Evolutionary conservation across 2,329 filamentous ascomycete genomes (phyloP).

Genomic region (Colletotrichum horii): DNA sequence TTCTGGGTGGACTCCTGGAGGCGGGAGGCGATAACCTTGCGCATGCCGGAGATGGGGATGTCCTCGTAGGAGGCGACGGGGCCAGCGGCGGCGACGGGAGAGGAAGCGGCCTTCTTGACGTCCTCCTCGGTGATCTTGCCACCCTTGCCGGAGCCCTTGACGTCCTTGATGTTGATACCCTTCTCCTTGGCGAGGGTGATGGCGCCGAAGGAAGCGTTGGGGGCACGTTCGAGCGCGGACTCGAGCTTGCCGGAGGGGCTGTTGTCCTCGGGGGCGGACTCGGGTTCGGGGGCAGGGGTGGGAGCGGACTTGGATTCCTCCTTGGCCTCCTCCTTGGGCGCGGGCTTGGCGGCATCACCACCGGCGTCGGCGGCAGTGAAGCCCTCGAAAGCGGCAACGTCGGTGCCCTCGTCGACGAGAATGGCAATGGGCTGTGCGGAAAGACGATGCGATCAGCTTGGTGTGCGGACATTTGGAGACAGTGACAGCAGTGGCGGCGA

Average conservation of each 20-base stretch:
- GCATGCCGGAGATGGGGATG: conserved; percentile 86
- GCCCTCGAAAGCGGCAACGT: conserved; percentile 85
- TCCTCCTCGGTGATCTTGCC: conserved; percentile 92
- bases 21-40: conserved; percentile 94
- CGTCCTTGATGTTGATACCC: conserved; percentile 73
- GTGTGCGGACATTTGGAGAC: background rate
- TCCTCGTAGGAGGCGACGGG: conserved; percentile 75
- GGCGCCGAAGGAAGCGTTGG: conserved; percentile 73
- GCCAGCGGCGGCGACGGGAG: conserved; percentile 55
- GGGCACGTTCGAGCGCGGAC: conserved; percentile 82
- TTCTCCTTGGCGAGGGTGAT: conserved; percentile 86
- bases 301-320: conserved; percentile 67
- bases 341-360: conserved; percentile 71
- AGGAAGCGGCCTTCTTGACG: conserved; percentile 82
- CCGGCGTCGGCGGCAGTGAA: conserved; percentile 92
- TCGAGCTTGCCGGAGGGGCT: conserved; percentile 83
- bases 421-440: conserved; percentile 85
- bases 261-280: conserved; percentile 37
- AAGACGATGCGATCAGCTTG: conserved; percentile 5
- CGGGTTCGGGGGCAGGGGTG: conserved; percentile 58
- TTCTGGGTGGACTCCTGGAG: conserved; percentile 84
- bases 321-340: conserved; percentile 71
- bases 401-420: conserved; percentile 88
- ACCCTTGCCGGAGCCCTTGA: conserved; percentile 87
- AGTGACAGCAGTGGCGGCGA: conserved; percentile 17